Base-by-base conservation (phyloP, 2,329 filamentous ascomycete species). In the Leptodontidium sp. region DNA sequence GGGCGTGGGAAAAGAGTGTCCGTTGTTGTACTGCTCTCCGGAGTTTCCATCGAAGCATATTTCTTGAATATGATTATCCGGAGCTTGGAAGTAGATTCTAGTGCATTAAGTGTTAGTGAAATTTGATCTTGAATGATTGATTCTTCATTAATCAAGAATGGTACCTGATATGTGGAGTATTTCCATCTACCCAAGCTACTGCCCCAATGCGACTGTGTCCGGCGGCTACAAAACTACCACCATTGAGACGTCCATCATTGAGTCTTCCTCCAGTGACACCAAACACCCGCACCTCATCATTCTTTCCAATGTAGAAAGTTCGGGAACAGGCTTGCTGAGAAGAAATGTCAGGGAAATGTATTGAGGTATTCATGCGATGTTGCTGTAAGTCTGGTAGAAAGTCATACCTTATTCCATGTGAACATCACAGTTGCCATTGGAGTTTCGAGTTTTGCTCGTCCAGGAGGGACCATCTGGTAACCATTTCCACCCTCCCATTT, bases 31-130 rank as follows among this genome's bases (percentile, higher is more conserved):
- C n/a, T 50, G 47, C n/a, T 50, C 47, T 6, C 47, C 21, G 2
- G 47, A 50, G n/a, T 50, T 50, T 24, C 47, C 47, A 24, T 50
- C 47, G n/a, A 50, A 50, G n/a, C 47, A 50, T 50, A 50, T 50
- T 11, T 50, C 47, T 11, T 50, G 47, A 9, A 50, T 50, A 11
- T 50, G 47, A 24, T 50, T 21, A 24, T 50, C 47, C 21, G 47
- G 47, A 21, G 47, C 47, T 24, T 50, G 47, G 47, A 50, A 50
- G n/a, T 50, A 50, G 47, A 50, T 50, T 50, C 47, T 50, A 24
- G 21, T 21, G 2, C 1, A 24, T 24, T 4, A 7, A 50, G 6
- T 24, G 4, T 21, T n/a, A 21, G 47, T 50, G 0, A 40, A 9
- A 2, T 11, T 9, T 40, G 38, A 40, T 40, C 8, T 11, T 12